These are phyloP conservation scores for Jatropha curcas DNA, from an alignment of 345 rosid genomes.

Conservation along the genomic window DNA sequence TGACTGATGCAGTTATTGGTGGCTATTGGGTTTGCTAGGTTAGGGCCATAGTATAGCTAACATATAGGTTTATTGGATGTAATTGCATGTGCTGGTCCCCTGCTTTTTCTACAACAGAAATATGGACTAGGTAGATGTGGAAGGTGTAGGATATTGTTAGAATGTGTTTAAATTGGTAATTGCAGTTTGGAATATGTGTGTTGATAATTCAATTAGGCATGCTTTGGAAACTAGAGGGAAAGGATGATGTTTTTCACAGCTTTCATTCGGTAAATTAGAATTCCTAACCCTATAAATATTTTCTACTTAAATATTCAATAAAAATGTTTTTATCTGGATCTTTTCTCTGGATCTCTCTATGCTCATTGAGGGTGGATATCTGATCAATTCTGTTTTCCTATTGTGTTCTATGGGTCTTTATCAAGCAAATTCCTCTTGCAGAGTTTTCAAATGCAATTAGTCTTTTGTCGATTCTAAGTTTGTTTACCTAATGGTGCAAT, in stretches of 20 bases:
- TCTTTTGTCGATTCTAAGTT: neutral
- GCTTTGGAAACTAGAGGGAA: no score
- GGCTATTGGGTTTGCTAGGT: neutral
- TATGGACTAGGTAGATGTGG: neutral
- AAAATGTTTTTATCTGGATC: no score
- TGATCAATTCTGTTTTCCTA: neutral
- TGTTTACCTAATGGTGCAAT: neutral
- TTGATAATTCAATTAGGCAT: no score
- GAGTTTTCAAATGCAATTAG: no score
- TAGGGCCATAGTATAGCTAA: neutral
- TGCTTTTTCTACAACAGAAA: neutral
- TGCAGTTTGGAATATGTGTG: no score
- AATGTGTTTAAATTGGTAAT: no score
- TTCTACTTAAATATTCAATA: no score
- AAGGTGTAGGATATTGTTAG: neutral
- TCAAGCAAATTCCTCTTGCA: neutral
- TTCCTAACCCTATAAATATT: no score
- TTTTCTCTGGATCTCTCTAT: neutral
- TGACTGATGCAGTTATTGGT: neutral
- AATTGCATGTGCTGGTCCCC: neutral
- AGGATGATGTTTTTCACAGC: no score
- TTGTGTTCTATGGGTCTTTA: neutral
- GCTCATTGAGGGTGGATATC: no score
- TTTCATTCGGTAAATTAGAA: no score
- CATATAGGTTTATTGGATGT: neutral